These are phyloP conservation scores for Colletotrichum melonis DNA, from an alignment of 2,329 filamentous ascomycete species.

Conservation along the genomic window DNA sequence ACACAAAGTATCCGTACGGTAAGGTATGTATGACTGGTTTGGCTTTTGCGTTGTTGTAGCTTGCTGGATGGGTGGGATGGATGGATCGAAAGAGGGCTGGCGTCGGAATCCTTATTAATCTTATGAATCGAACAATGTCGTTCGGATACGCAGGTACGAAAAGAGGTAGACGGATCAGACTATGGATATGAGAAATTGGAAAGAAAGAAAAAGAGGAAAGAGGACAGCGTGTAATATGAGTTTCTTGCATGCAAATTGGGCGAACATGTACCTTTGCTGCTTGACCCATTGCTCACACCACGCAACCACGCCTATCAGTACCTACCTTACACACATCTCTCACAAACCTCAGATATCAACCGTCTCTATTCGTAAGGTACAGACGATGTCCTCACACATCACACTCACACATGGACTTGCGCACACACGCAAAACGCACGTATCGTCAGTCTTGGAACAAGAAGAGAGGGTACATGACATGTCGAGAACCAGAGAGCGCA, in stretches of 20 bases:
- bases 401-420: neutral
- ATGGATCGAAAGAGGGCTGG: neutral
- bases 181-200: neutral
- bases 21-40: neutral
- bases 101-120: constrained; percentile 16
- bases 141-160: neutral
- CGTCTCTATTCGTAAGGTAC: neutral
- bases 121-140: constrained; percentile 11
- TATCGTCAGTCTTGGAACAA: neutral
- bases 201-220: neutral
- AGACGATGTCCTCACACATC: neutral
- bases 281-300: constrained; percentile 12
- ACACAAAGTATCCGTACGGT: neutral
- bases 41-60: neutral
- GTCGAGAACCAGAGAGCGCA: constrained; percentile 17
- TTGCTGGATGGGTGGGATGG: constrained; percentile 4
- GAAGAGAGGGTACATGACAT: neutral
- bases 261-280: neutral
- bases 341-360: neutral
- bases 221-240: constrained; percentile 10
- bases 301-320: neutral
- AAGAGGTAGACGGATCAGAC: neutral
- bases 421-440: neutral
- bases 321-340: too few relatives aligned
- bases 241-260: constrained; percentile 6